Evolutionary conservation across 1,284 basidiomycete genomes (phyloP).

Genomic region (Tilletia caries): DNA sequence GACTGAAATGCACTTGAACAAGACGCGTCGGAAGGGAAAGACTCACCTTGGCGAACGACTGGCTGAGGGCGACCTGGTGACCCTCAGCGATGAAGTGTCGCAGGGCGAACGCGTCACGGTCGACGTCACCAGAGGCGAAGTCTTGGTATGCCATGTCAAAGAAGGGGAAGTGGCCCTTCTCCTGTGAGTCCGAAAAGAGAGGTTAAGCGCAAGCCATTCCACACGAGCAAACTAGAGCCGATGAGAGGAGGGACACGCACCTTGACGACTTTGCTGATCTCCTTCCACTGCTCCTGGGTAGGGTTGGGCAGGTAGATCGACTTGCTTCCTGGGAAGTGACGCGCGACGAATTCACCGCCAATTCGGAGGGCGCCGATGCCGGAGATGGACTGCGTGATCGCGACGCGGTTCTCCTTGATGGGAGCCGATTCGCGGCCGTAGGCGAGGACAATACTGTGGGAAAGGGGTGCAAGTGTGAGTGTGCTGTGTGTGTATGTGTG

Average conservation of each 20-base stretch:
- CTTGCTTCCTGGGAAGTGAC: slow-evolving; percentile 83
- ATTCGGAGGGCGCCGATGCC: slow-evolving; percentile 96
- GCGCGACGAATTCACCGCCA: slow-evolving; percentile 81
- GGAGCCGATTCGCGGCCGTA: slow-evolving; percentile 95
- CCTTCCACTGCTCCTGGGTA: slow-evolving; percentile 50
- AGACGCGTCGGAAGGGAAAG: not conserved
- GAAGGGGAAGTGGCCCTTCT: slow-evolving; percentile 84
- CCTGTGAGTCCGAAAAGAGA: slow-evolving; percentile 54
- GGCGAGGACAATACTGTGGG: slow-evolving; percentile 92
- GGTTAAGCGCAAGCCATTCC: too few species aligned
- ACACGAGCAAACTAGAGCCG: not conserved
- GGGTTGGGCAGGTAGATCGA: slow-evolving; percentile 80
- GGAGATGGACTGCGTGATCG: slow-evolving; percentile 92
- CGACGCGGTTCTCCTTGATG: slow-evolving; percentile 77
- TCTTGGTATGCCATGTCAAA: slow-evolving; percentile 83
- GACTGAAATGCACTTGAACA: too few species aligned
- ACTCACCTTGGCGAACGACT: slow-evolving; percentile 45
- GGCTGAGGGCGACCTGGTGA: slow-evolving; percentile 45
- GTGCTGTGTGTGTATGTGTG: not conserved
- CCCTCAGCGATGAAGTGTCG: slow-evolving; percentile 55
- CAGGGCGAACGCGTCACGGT: slow-evolving; percentile 50
- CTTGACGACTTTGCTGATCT: slow-evolving; percentile 48
- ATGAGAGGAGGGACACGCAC: not conserved
- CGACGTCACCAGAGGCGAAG: slow-evolving; percentile 49
- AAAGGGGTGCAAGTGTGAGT: not conserved